phyloP scores from a whole-genome alignment of 306 rosid genomes.

The Trifolium pratense region DNA sequence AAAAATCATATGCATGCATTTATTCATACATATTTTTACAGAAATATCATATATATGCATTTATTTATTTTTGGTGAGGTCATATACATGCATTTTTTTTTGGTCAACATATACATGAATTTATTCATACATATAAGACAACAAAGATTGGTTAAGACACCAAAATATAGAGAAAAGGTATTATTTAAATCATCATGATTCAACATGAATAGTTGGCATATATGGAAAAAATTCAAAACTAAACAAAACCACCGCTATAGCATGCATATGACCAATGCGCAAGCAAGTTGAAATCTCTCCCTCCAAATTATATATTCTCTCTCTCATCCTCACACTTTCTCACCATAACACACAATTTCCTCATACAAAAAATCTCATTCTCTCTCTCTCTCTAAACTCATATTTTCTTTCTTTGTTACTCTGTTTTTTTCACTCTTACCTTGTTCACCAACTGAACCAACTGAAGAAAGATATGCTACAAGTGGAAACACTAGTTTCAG shows the following conservation, averaged over 20 bases:
- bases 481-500: constrained; percentile 85
- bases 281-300: constrained; percentile 48
- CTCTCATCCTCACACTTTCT: constrained; percentile 3
- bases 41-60: too few species aligned
- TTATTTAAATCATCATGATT: not conserved
- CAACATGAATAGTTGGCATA: constrained; percentile 30
- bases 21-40: too few species aligned
- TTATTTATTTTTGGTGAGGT: too few species aligned
- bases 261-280: not conserved
- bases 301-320: constrained; percentile 42
- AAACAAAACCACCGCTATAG: constrained; percentile 26
- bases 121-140: too few species aligned
- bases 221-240: not conserved
- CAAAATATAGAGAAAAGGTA: not conserved
- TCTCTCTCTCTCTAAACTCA: not conserved
- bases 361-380: not conserved
- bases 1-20: too few species aligned
- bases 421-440: not conserved
- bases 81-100: too few species aligned
- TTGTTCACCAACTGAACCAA: not conserved
- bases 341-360: not conserved
- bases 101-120: too few species aligned
- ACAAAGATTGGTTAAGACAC: not conserved
- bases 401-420: not conserved
- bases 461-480: constrained; percentile 63